These are phyloP conservation scores for Rhizophora mangle DNA, from an alignment of 345 rosid genomes.

Conservation along the genomic window DNA sequence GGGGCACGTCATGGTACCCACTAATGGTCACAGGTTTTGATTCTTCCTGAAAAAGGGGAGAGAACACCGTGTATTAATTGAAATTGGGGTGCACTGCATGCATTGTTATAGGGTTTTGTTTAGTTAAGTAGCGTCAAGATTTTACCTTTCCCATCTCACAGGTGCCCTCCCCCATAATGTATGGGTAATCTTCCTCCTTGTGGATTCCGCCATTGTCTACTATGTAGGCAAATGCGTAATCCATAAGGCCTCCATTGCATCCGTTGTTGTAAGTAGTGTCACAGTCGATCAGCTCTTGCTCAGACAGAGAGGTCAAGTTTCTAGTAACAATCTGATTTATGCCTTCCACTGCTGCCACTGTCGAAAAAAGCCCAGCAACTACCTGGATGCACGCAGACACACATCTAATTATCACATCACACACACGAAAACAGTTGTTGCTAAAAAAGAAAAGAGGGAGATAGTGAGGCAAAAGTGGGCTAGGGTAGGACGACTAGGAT, in stretches of 20 bases:
- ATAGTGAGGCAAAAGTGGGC: too few species aligned
- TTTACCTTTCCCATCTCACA: conserved; percentile 25
- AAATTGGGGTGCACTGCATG: neutral
- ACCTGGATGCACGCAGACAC: conserved; percentile 2
- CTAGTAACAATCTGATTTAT: conserved; percentile 28
- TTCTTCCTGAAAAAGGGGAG: conserved; percentile 14
- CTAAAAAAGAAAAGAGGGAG: neutral
- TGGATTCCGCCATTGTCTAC: conserved; percentile 25
- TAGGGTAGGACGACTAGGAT: neutral
- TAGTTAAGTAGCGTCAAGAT: neutral
- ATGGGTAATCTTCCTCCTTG: conserved; percentile 29
- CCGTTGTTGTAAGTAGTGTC: conserved; percentile 26
- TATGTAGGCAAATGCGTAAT: conserved; percentile 31
- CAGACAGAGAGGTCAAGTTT: conserved; percentile 30
- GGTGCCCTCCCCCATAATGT: conserved; percentile 32
- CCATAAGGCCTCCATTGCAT: conserved; percentile 33
- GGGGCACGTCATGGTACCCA: conserved; percentile 32
- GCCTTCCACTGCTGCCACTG: conserved; percentile 32
- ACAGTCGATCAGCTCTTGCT: conserved; percentile 33
- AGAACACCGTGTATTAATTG: neutral
- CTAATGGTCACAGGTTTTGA: conserved; percentile 20
- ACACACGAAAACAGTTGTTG: neutral
- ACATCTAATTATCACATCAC: neutral
- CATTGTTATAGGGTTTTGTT: neutral
- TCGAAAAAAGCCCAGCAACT: conserved; percentile 38